Evolutionary conservation across 768 basidiomycete species (phyloP).

Genomic region (Boletus subcaerulescens): DNA sequence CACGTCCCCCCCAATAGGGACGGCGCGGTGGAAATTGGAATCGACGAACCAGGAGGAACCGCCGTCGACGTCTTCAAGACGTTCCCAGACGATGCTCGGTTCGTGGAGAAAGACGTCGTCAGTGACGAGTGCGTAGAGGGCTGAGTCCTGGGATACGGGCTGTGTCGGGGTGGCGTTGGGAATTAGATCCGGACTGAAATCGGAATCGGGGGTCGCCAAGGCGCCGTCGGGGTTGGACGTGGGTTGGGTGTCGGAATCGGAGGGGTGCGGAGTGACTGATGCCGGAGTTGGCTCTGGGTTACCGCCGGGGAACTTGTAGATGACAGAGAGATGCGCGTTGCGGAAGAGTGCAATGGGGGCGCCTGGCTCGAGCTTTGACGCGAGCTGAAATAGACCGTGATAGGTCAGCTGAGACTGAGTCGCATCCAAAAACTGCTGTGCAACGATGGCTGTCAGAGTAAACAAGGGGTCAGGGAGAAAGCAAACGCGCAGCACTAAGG

Average conservation of each 20-base stretch:
- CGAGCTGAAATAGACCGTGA: conserved; percentile 80
- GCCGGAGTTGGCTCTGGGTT: background rate
- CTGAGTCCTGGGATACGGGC: conserved; percentile 29
- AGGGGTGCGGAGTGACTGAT: background rate
- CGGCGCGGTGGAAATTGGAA: conserved; percentile 57
- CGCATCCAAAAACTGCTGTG: conserved; percentile 65
- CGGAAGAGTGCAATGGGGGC: conserved; percentile 87
- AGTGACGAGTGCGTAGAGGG: conserved; percentile 80
- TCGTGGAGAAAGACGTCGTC: conserved; percentile 81
- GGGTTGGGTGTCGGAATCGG: background rate
- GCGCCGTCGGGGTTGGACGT: background rate
- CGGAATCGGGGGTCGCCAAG: too few relatives aligned
- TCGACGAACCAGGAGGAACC: conserved; percentile 77
- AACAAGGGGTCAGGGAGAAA: background rate
- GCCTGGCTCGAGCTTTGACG: conserved; percentile 43
- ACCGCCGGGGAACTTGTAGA: conserved; percentile 54
- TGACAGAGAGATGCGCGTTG: conserved; percentile 84
- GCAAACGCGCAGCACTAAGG: background rate
- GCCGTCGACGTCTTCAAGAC: conserved; percentile 84
- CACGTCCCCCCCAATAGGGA: conserved; percentile 77
- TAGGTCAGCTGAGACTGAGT: conserved; percentile 86
- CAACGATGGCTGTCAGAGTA: conserved; percentile 50
- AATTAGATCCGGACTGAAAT: background rate
- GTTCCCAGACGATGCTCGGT: conserved; percentile 85
- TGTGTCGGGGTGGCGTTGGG: background rate